Base-by-base conservation (phyloP, 1,139 yeast genomes). In the Taphrina betulina region DNA sequence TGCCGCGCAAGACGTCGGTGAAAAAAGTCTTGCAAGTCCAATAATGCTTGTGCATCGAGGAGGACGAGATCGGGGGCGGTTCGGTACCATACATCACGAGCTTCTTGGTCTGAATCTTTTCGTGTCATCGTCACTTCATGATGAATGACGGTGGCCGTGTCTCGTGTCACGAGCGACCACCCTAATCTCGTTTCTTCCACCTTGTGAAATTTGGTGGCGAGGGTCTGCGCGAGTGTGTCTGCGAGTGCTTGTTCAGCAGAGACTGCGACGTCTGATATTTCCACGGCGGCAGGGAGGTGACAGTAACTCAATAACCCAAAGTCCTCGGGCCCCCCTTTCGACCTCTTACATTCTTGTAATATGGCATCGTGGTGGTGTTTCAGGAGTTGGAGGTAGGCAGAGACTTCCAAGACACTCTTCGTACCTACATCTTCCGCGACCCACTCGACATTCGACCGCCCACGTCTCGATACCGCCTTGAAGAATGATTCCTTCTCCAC, bases 401-500 rank as follows among this genome's bases (percentile, higher is more conserved):
- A 19, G 3, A 52, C 41, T 23, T 52, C 51, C 24, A 52, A 14
- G 24, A 52, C 50, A 22, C 56, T 52, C 26, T 52, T 52, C 10
- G 24, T 20, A 10, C 50, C 56, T 16, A 50, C 8, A 31, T 52
- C 56, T 10, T 23, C 31, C 20, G 50, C 50, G 16, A 52, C 17
- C 33, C 23, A 20, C 12, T 29, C 41, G 7, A 46, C 37, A 22
- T 31, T 33, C 28, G 37, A 26, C 41, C 26, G 36, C 22, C 56
- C 50, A 19, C 56, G 17, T 26, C 56, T 22, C 26, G 51, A 37
- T 28, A 52, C 20, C 16, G 51, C 31, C 5, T 19, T 28, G 24
- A 52, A 52, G 36, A 52, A 33, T 22, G 12, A 19, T 19, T 52
- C 56, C 42, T 52, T 52, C 12, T 52, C 56, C 10, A 28, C 41